phyloP scores from a whole-genome alignment of 2,329 filamentous ascomycete species.

The Botryotinia convoluta region DNA sequence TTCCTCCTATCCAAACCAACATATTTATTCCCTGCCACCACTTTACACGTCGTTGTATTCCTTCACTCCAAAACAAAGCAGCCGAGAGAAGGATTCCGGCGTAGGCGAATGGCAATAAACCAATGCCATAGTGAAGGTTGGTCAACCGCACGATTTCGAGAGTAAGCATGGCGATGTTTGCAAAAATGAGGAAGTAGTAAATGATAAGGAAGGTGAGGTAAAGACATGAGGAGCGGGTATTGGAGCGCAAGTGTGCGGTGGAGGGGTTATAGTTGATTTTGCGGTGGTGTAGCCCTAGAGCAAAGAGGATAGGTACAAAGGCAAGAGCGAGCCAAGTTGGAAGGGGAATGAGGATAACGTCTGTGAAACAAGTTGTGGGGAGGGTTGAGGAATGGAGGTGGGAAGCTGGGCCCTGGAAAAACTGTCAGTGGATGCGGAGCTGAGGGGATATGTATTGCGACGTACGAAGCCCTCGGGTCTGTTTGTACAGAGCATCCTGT shows the following conservation, averaged over 20 bases:
- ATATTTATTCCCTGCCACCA: constrained; percentile 35
- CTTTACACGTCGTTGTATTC: constrained; percentile 26
- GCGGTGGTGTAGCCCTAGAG: constrained; percentile 26
- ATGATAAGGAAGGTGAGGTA: constrained; percentile 27
- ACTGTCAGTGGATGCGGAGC: not conserved
- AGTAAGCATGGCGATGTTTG: constrained; percentile 37
- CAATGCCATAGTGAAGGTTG: constrained; percentile 37
- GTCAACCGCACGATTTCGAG: constrained; percentile 39
- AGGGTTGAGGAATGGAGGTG: constrained; percentile 37
- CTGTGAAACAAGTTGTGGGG: constrained; percentile 41
- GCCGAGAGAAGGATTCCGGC: constrained; percentile 35
- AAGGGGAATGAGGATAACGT: constrained; percentile 40
- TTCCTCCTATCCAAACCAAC: constrained; percentile 37
- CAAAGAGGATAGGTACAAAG: constrained; percentile 32
- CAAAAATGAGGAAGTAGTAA: constrained; percentile 38
- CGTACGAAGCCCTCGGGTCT: constrained; percentile 39
- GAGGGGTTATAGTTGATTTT: constrained; percentile 29
- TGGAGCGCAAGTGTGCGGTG: constrained; percentile 27
- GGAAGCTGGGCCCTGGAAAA: constrained; percentile 37
- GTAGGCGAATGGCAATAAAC: constrained; percentile 39
- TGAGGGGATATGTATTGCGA: constrained; percentile 4
- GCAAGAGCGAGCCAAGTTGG: constrained; percentile 38
- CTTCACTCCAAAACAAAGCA: constrained; percentile 32
- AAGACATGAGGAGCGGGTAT: constrained; percentile 17
- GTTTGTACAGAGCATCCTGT: constrained; percentile 33